These are phyloP conservation scores for Mycena vitilis DNA, from an alignment of 768 basidiomycete genomes.

Conservation along the genomic window DNA sequence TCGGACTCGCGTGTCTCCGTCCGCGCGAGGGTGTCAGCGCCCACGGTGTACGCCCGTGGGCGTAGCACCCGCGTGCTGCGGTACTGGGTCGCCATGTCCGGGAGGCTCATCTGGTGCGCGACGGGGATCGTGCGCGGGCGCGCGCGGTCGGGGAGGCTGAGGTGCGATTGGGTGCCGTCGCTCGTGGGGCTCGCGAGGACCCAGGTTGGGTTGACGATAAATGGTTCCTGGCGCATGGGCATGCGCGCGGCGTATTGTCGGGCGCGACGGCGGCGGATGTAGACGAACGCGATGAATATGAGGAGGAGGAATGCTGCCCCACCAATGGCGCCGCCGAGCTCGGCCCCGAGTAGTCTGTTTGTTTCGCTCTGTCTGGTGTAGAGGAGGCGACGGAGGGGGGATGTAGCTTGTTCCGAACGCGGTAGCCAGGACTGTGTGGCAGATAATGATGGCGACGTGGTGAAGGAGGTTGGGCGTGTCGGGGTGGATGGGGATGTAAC, in stretches of 20 bases:
- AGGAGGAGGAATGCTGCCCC: constrained; percentile 21
- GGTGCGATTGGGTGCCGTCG: constrained; percentile 17
- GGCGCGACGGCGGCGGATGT: constrained; percentile 16
- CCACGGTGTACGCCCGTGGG: constrained; percentile 29
- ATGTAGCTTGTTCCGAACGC: not conserved
- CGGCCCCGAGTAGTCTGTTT: constrained; percentile 15
- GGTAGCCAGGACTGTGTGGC: not conserved
- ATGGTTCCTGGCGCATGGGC: constrained; percentile 25
- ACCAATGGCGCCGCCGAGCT: constrained; percentile 28
- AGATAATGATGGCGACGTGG: constrained; percentile 26
- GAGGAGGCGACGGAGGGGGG: not conserved
- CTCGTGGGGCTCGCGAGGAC: constrained; percentile 18
- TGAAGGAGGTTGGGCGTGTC: not conserved
- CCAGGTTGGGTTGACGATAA: constrained; percentile 34
- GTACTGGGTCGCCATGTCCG: constrained; percentile 24
- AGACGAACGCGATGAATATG: not conserved
- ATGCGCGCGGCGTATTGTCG: not conserved
- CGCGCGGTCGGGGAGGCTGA: constrained; percentile 34
- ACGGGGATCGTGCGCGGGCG: constrained; percentile 24
- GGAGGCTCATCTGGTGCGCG: constrained; percentile 27
- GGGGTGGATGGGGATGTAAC: constrained; percentile 2
- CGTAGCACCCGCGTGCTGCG: constrained; percentile 23
- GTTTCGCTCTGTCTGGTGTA: not conserved
- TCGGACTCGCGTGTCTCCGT: constrained; percentile 8
- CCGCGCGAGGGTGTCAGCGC: not conserved